Conservation (phyloP, 352 stramenopile genomes). For the Blastocystis sp. region DNA sequence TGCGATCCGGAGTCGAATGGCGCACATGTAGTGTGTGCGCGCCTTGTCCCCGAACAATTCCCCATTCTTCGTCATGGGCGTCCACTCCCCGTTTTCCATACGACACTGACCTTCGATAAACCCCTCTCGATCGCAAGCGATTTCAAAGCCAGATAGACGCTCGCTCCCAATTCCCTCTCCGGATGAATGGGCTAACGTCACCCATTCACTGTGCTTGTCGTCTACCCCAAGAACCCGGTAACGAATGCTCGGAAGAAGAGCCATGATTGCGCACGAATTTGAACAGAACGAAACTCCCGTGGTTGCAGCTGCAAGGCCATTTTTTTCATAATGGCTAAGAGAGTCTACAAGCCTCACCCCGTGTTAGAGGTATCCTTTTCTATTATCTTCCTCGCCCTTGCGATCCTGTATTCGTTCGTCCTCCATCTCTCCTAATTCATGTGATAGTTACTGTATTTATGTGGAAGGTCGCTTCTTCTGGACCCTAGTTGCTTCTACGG, state of each 20-base stretch:
- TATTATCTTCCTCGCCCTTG: constrained; percentile 12
- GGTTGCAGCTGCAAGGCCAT: background rate
- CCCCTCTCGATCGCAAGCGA: background rate
- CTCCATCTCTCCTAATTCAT: background rate
- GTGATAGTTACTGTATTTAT: constrained; percentile 14
- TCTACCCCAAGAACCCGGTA: constrained; percentile 5
- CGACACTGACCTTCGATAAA: constrained; percentile 8
- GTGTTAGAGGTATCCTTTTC: constrained; percentile 15
- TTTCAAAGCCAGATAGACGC: constrained; percentile 11
- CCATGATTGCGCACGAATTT: background rate
- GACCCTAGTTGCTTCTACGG: background rate
- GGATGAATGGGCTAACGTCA: background rate
- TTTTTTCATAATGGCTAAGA: constrained; percentile 51
- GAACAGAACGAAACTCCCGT: constrained; percentile 13
- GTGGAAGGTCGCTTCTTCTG: constrained; percentile 31
- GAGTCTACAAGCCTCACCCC: constrained; percentile 47
- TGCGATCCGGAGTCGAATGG: constrained; percentile 19
- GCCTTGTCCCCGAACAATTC: constrained; percentile 12
- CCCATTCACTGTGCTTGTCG: constrained; percentile 5
- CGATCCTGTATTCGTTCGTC: constrained; percentile 13
- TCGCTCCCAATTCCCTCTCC: constrained; percentile 10
- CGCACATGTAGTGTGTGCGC: background rate
- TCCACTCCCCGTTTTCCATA: constrained; percentile 32
- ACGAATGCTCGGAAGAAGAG: background rate
- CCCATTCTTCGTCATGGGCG: background rate